phyloP scores from a whole-genome alignment of 2,329 filamentous ascomycete genomes.

The Penicillium rolfsii region DNA sequence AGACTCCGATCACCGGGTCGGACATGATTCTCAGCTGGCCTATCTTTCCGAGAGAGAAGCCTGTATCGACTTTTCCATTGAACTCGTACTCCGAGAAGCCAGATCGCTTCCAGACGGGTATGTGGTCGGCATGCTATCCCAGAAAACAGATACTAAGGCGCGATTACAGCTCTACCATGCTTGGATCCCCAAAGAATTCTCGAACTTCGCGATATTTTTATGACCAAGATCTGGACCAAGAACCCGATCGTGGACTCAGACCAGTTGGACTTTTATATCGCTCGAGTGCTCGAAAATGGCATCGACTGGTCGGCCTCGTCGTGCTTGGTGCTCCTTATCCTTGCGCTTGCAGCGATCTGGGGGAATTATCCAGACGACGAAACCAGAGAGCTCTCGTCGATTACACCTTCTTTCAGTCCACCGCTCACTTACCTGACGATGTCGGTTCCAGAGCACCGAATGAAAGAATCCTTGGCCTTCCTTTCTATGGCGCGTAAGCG shows the following conservation, averaged over 20 bases:
- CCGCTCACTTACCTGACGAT: slow-evolving; percentile 26
- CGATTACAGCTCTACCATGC: slow-evolving; percentile 17
- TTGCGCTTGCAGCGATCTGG: slow-evolving; percentile 33
- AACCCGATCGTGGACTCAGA: slow-evolving; percentile 31
- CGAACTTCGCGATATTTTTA: slow-evolving; percentile 30
- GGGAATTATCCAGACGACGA: slow-evolving; percentile 31
- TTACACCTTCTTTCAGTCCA: slow-evolving; percentile 18
- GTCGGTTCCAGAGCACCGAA: slow-evolving; percentile 28
- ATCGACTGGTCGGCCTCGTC: slow-evolving; percentile 31
- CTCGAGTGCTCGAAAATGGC: slow-evolving; percentile 28
- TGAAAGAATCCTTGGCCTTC: slow-evolving; percentile 29
- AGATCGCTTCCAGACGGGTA: slow-evolving; percentile 26
- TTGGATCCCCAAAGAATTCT: slow-evolving; percentile 26
- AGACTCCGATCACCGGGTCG: slow-evolving; percentile 32
- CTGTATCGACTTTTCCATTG: slow-evolving; percentile 30
- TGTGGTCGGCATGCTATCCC: slow-evolving; percentile 1
- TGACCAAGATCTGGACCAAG: slow-evolving; percentile 32
- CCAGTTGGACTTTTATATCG: slow-evolving; percentile 30
- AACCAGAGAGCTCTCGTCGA: slow-evolving; percentile 21
- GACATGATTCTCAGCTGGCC: slow-evolving; percentile 34
- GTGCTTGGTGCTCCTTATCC: slow-evolving; percentile 28
- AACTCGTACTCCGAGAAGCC: slow-evolving; percentile 29
- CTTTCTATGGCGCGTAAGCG: slow-evolving; percentile 31
- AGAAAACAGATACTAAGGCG: background rate
- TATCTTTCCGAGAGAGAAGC: slow-evolving; percentile 30